Evolutionary conservation across 306 rosid species (phyloP).

Genomic region (Cicer judaicum): DNA sequence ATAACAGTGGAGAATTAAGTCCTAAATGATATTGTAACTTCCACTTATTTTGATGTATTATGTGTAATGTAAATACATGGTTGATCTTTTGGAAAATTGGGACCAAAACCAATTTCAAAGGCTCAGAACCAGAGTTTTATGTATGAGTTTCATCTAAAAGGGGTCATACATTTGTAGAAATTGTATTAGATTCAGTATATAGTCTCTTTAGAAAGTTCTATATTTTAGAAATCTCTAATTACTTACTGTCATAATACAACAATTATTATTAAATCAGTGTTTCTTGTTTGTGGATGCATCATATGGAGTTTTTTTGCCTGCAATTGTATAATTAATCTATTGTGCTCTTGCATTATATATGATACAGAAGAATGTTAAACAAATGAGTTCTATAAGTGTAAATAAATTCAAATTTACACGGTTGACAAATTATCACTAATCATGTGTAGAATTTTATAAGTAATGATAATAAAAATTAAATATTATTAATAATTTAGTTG

Average conservation of each 20-base stretch:
- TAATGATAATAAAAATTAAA: too few relatives aligned
- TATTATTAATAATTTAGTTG: too few relatives aligned
- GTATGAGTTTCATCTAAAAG: slow-evolving; percentile 36
- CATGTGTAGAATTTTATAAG: too few relatives aligned
- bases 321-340: too few relatives aligned
- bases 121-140: slow-evolving; percentile 24
- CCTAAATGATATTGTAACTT: slow-evolving; percentile 50
- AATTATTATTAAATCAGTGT: neutral
- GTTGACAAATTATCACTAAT: too few relatives aligned
- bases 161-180: slow-evolving; percentile 40
- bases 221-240: neutral
- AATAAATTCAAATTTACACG: too few relatives aligned
- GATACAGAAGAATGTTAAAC: too few relatives aligned
- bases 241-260: neutral
- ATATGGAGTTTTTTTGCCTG: too few relatives aligned
- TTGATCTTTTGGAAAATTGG: slow-evolving; percentile 37
- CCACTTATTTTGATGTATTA: slow-evolving; percentile 35
- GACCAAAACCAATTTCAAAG: slow-evolving; percentile 29
- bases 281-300: too few relatives aligned
- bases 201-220: slow-evolving; percentile 32
- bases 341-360: too few relatives aligned
- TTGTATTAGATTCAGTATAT: slow-evolving; percentile 4
- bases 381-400: too few relatives aligned
- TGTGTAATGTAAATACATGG: slow-evolving; percentile 30
- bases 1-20: slow-evolving; percentile 52